These are phyloP conservation scores for Teunomyces cretensis DNA, from an alignment of 805 yeast genomes.

Conservation along the genomic window DNA sequence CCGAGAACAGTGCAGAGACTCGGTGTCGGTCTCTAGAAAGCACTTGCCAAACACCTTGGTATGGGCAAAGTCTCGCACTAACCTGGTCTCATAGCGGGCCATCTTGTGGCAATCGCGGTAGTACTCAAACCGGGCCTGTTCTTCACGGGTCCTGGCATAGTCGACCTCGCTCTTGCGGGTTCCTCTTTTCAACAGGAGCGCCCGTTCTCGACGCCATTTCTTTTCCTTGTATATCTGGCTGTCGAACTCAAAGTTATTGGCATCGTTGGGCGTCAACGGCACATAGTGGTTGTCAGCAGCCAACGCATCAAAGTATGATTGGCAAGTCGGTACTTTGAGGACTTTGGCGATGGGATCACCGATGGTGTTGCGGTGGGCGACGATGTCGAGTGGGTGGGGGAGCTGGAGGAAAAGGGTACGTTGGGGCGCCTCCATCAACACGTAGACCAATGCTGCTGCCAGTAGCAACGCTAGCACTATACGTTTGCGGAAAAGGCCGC, in stretches of 20 bases:
- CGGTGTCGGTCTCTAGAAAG: constrained; percentile 11
- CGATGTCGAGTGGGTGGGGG: neutral
- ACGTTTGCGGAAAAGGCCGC: neutral
- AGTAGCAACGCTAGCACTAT: neutral
- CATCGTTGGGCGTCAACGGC: neutral
- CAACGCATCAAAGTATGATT: neutral
- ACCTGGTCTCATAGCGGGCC: constrained; percentile 16
- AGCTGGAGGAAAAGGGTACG: neutral
- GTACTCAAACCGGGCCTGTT: constrained; percentile 11
- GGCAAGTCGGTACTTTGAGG: neutral
- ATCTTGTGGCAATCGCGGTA: constrained; percentile 7
- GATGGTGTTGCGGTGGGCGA: neutral
- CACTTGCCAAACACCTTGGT: constrained; percentile 28
- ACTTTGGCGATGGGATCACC: neutral
- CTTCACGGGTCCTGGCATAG: constrained; percentile 12
- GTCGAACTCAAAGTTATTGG: constrained; percentile 13
- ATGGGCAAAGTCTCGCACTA: constrained; percentile 19
- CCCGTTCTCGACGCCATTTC: constrained; percentile 25
- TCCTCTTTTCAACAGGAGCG: constrained; percentile 12
- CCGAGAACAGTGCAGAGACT: constrained; percentile 9
- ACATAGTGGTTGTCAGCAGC: neutral
- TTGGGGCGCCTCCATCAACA: neutral
- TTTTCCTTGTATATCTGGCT: constrained; percentile 23
- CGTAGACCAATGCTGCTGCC: neutral
- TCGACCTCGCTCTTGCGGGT: constrained; percentile 13